Evolutionary conservation across 2,329 filamentous ascomycete genomes (phyloP).

Genomic region (Fusarium nisikadoi): DNA sequence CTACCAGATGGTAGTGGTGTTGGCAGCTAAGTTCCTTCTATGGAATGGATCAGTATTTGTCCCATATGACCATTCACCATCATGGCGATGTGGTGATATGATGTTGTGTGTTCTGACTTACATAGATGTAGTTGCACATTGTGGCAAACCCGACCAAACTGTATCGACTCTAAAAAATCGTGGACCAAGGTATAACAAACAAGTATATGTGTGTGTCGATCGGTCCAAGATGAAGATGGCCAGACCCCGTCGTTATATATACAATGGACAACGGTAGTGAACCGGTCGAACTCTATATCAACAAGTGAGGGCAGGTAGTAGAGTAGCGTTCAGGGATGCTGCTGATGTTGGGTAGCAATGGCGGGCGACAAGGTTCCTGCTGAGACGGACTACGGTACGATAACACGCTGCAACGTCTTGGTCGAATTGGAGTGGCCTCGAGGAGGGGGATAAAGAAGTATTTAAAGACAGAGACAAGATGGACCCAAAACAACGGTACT

Average conservation of each 20-base stretch:
- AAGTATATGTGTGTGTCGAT: background rate
- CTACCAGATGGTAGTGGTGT: conserved; percentile 61
- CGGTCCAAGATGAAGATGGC: background rate
- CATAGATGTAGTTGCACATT: conserved; percentile 65
- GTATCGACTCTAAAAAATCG: conserved; percentile 10
- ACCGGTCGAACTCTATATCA: conserved; percentile 4
- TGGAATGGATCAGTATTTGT: conserved; percentile 19
- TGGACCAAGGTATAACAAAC: background rate
- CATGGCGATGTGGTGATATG: background rate
- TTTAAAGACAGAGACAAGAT: conserved; percentile 40
- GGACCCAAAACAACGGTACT: conserved; percentile 39
- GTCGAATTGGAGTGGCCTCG: conserved; percentile 8
- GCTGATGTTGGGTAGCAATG: conserved; percentile 15
- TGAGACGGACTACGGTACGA: conserved; percentile 17
- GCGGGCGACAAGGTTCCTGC: conserved; percentile 9
- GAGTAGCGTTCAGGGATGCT: conserved; percentile 5
- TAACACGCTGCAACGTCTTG: conserved; percentile 19
- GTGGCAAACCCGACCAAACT: conserved; percentile 27
- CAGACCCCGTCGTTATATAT: background rate
- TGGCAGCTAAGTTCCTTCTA: conserved; percentile 64
- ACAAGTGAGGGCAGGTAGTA: conserved; percentile 8
- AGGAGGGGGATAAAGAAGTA: conserved; percentile 37
- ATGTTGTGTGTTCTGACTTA: conserved; percentile 40
- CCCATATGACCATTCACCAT: background rate
- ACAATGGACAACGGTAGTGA: background rate